phyloP scores from a whole-genome alignment of 2,329 filamentous ascomycete genomes.

The Escovopsis sp. region DNA sequence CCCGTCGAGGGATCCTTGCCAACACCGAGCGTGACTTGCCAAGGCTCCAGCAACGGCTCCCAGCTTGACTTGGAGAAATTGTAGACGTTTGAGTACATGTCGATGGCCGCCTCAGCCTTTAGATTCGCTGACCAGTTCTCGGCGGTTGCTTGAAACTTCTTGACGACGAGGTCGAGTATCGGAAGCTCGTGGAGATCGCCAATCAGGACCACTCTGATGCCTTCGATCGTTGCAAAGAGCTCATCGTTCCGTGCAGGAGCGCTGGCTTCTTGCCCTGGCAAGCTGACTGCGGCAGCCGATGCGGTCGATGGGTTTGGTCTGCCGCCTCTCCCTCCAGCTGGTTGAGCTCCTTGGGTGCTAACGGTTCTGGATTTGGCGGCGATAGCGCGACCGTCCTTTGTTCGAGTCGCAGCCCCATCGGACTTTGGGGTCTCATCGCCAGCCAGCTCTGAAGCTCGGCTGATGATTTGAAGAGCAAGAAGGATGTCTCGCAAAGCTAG shows the following conservation, averaged over 20 bases:
- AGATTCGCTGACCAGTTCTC: conserved; percentile 84
- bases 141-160: conserved; percentile 71
- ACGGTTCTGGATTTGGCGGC: conserved; percentile 41
- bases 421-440: conserved; percentile 38
- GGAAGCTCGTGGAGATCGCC: conserved; percentile 93
- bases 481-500: conserved; percentile 90
- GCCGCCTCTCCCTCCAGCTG: conserved; percentile 33
- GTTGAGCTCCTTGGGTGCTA: conserved; percentile 36
- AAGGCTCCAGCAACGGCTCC: conserved; percentile 93
- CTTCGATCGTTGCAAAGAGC: conserved; percentile 72
- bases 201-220: conserved; percentile 83
- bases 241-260: conserved; percentile 43
- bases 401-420: conserved; percentile 41
- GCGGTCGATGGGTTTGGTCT: conserved; percentile 22
- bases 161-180: conserved; percentile 84
- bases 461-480: conserved; percentile 81
- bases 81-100: conserved; percentile 92
- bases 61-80: conserved; percentile 98
- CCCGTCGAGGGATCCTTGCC: conserved; percentile 63
- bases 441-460: conserved; percentile 79
- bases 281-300: conserved; percentile 12
- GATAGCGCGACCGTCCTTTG: conserved; percentile 22
- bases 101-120: conserved; percentile 77
- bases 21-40: conserved; percentile 86
- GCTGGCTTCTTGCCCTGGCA: conserved; percentile 6